Conservation (phyloP, 169 alveolate genomes). For the Sarcocystis neurona region DNA sequence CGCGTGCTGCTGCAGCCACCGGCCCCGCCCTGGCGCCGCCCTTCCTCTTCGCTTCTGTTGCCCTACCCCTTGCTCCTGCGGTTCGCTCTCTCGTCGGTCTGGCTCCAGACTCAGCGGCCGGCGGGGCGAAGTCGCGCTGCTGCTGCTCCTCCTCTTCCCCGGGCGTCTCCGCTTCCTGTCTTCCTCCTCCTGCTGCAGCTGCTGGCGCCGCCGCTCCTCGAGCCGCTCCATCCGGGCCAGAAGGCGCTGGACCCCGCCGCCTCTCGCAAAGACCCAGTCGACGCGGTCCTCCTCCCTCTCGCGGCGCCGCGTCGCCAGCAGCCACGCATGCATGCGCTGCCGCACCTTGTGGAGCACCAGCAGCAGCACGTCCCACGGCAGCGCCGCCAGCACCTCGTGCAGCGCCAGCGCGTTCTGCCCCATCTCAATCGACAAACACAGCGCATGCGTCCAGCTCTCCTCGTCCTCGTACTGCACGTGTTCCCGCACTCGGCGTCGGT, state of each 20-base stretch:
- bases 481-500: neutral
- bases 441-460: neutral
- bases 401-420: conserved; percentile 34
- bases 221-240: neutral
- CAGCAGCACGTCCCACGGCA: neutral
- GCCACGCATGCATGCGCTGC: neutral
- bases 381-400: neutral
- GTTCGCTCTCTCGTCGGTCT: no score
- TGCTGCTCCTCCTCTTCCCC: neutral
- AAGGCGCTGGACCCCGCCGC: neutral
- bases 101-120: no score
- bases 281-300: neutral
- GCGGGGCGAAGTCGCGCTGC: no score
- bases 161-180: neutral
- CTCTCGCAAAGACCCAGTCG: conserved; percentile 2
- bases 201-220: neutral
- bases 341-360: neutral
- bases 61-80: no score
- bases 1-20: no score
- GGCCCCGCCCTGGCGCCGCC: no score
- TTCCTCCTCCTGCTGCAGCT: neutral
- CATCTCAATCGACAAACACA: conserved; percentile 17
- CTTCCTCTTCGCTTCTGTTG: no score
- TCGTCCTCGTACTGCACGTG: conserved; percentile 33
- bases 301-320: conserved; percentile 1